These are phyloP conservation scores for Clarireedia hainanense DNA, from an alignment of 2,329 filamentous ascomycete genomes.

Conservation along the genomic window DNA sequence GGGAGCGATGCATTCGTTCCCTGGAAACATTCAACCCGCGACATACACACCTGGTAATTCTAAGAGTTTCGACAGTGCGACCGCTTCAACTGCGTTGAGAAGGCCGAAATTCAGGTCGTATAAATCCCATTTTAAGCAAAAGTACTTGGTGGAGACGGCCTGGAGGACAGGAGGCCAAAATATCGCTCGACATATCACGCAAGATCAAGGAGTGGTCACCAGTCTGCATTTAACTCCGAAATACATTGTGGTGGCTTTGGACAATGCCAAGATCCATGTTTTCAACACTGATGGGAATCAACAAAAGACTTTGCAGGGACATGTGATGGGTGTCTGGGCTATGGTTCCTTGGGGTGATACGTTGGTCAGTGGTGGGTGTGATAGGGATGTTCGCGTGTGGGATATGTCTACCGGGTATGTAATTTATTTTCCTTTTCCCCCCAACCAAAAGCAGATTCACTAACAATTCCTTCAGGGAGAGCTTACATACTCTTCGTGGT, in stretches of 20 bases:
- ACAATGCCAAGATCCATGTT: slow-evolving; percentile 98
- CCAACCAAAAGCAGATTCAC: slow-evolving; percentile 8
- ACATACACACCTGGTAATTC: slow-evolving; percentile 27
- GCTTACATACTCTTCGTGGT: slow-evolving; percentile 76
- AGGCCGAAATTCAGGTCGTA: slow-evolving; percentile 71
- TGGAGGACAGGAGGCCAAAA: slow-evolving; percentile 90
- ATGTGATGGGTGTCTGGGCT: slow-evolving; percentile 99
- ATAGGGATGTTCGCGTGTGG: slow-evolving; percentile 95
- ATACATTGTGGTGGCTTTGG: slow-evolving; percentile 94
- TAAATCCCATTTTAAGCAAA: slow-evolving; percentile 94
- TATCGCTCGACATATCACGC: slow-evolving; percentile 80
- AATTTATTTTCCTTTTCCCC: too few relatives aligned
- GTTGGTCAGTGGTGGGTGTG: slow-evolving; percentile 91
- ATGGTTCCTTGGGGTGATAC: slow-evolving; percentile 98
- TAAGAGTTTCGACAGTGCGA: slow-evolving; percentile 49
- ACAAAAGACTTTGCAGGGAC: slow-evolving; percentile 82
- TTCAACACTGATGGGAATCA: slow-evolving; percentile 88
- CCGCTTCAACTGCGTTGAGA: slow-evolving; percentile 32
- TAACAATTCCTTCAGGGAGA: slow-evolving; percentile 42
- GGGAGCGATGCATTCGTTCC: slow-evolving; percentile 34
- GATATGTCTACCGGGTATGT: slow-evolving; percentile 84
- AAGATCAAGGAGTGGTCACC: slow-evolving; percentile 94
- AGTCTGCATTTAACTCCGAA: slow-evolving; percentile 89
- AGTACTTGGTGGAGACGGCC: slow-evolving; percentile 93
- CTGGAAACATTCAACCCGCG: slow-evolving; percentile 34